Conservation (phyloP, 2,329 filamentous ascomycete genomes). For the Colletotrichum kahawae region DNA sequence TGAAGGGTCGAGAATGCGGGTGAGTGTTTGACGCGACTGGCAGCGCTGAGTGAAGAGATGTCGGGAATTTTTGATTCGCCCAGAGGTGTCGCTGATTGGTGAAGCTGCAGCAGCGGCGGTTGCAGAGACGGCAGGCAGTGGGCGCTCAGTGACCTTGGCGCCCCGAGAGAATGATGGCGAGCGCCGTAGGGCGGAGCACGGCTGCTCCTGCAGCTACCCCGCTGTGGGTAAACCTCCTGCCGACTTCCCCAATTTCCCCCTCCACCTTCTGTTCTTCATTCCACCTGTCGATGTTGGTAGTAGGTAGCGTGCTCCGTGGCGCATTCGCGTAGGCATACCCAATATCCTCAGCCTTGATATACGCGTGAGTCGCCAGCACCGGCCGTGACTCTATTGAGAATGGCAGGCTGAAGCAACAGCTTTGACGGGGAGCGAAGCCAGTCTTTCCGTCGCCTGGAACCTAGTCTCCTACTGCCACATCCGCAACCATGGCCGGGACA, state of each 20-base stretch:
- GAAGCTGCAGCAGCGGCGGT: not conserved
- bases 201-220: constrained; percentile 1
- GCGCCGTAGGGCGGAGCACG: not conserved
- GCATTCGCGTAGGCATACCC: not conserved
- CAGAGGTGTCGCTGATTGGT: not conserved
- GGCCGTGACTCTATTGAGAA: not conserved
- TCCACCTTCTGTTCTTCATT: not conserved
- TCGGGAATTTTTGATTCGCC: constrained; percentile 8
- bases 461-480: not conserved
- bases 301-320: not conserved
- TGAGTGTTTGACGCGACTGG: not conserved
- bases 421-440: not conserved
- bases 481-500: constrained; percentile 26
- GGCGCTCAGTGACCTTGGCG: not conserved
- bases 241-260: not conserved
- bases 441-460: not conserved
- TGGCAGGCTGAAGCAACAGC: not conserved
- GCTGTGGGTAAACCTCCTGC: not conserved
- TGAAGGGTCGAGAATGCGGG: not conserved
- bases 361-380: not conserved
- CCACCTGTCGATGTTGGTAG: not conserved
- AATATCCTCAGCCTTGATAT: not conserved
- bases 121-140: not conserved
- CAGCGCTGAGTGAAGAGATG: not conserved
- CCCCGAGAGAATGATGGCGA: not conserved